A percentile compares a stretch with the other conserved stretches of the same genome.
Conservation (phyloP, 2,329 filamentous ascomycete genomes). For the Cercospora zeina region DNA sequence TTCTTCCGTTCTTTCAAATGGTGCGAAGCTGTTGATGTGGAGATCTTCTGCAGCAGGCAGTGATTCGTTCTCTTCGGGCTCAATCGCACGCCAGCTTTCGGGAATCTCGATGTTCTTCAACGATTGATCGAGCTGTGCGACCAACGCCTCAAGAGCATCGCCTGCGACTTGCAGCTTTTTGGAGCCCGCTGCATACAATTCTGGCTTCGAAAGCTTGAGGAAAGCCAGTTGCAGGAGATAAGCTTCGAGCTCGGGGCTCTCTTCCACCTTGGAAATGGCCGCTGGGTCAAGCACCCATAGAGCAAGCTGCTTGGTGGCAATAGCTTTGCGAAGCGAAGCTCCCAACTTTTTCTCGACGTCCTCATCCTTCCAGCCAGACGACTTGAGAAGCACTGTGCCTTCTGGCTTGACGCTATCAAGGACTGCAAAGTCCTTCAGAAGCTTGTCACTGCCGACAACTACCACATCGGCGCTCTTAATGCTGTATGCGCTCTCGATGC, state of each 20-base stretch:
- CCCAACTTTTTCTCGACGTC: constrained; percentile 86
- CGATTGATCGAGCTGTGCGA: constrained; percentile 63
- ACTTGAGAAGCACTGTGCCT: constrained; percentile 55
- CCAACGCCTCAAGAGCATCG: constrained; percentile 63
- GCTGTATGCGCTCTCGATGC: constrained; percentile 80
- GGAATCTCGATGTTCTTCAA: constrained; percentile 74
- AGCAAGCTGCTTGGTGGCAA: constrained; percentile 68
- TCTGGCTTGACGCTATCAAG: constrained; percentile 46
- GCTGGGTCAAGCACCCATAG: constrained; percentile 76
- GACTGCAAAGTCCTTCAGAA: constrained; percentile 76
- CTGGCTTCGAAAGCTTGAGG: constrained; percentile 71
- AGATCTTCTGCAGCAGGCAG: constrained; percentile 63
- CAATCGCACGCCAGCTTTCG: constrained; percentile 73
- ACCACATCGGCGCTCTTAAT: constrained; percentile 76
- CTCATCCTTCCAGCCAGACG: constrained; percentile 79
- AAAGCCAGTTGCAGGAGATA: constrained; percentile 79
- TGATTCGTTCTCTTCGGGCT: constrained; percentile 57
- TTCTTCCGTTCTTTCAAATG: constrained; percentile 72
- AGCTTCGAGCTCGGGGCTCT: constrained; percentile 61
- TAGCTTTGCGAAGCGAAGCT: constrained; percentile 65
- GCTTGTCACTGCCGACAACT: constrained; percentile 74
- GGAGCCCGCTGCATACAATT: constrained; percentile 61
- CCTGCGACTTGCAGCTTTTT: constrained; percentile 66
- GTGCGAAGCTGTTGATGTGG: constrained; percentile 76
- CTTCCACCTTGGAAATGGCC: constrained; percentile 66